These are phyloP conservation scores for Oryza brachyantha DNA, from an alignment of 176 grass and related monocot species.

Conservation along the genomic window DNA sequence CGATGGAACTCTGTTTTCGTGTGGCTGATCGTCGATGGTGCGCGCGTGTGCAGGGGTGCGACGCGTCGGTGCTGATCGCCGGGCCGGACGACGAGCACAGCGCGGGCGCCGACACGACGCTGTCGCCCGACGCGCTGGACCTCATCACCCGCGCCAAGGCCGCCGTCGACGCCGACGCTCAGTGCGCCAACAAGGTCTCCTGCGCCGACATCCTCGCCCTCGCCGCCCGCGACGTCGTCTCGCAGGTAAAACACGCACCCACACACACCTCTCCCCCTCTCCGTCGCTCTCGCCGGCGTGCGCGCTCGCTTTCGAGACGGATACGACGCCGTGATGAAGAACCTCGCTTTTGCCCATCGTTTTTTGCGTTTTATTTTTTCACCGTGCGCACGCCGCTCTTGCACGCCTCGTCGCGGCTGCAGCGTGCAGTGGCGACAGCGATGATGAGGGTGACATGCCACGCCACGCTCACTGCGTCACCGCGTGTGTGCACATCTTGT, in stretches of 20 bases:
- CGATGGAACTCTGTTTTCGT: no score
- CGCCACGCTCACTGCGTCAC: not conserved
- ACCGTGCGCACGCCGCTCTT: not conserved
- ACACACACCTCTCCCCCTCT: no score
- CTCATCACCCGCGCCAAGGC: slow-evolving; percentile 64
- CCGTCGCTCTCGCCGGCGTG: slow-evolving; percentile 16
- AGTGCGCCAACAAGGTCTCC: slow-evolving; percentile 66
- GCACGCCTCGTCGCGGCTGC: no score
- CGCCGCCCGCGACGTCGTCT: slow-evolving; percentile 67
- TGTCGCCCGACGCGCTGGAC: slow-evolving; percentile 59
- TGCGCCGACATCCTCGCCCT: slow-evolving; percentile 77
- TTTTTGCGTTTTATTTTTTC: not conserved
- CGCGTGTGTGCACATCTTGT: no score
- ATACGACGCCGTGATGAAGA: not conserved
- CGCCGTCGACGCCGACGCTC: slow-evolving; percentile 57
- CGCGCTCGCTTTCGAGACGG: not conserved
- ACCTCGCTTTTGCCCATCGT: not conserved
- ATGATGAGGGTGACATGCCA: slow-evolving; percentile 31
- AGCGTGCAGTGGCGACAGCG: slow-evolving; percentile 15
- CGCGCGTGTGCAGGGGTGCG: slow-evolving; percentile 47
- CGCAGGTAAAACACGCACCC: slow-evolving; percentile 30
- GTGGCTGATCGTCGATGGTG: no score
- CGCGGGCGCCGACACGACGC: slow-evolving; percentile 58
- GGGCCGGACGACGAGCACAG: slow-evolving; percentile 47
- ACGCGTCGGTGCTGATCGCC: slow-evolving; percentile 65